phyloP scores from a whole-genome alignment of 2,329 filamentous ascomycete species.

The Amylocarpus encephaloides region DNA sequence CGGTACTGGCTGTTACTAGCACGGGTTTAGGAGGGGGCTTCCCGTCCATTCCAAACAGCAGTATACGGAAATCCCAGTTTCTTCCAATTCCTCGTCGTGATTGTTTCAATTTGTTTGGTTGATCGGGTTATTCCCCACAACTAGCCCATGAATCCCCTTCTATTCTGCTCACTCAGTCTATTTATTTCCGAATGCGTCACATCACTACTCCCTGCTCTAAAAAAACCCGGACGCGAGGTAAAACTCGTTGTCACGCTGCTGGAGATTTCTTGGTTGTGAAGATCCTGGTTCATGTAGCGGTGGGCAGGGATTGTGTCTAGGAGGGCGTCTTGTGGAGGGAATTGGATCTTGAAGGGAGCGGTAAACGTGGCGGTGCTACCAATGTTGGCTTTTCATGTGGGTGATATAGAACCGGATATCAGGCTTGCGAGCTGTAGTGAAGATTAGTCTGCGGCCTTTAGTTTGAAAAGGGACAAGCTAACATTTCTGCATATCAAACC shows the following conservation, averaged over 20 bases:
- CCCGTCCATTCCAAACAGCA: conserved; percentile 25
- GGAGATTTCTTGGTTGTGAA: conserved; percentile 17
- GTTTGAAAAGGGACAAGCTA: not conserved
- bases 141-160: conserved; percentile 17
- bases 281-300: conserved; percentile 9
- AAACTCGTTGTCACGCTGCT: conserved; percentile 4
- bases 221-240: not conserved
- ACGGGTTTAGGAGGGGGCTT: conserved; percentile 24
- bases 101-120: conserved; percentile 26
- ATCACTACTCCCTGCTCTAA: not conserved
- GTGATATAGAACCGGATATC: conserved; percentile 20
- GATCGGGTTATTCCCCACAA: conserved; percentile 26
- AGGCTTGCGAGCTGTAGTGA: conserved; percentile 18
- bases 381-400: conserved; percentile 12
- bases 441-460: not conserved
- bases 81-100: conserved; percentile 21
- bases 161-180: conserved; percentile 9
- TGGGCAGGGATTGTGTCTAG: conserved; percentile 9
- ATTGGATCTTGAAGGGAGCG: conserved; percentile 18
- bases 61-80: conserved; percentile 22
- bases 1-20: conserved; percentile 13
- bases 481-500: conserved; percentile 58
- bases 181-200: not conserved
- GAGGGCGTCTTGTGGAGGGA: conserved; percentile 1
- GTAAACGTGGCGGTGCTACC: conserved; percentile 23